Conservation (phyloP, 2,329 filamentous ascomycete genomes). For the Colletotrichum salicis region DNA sequence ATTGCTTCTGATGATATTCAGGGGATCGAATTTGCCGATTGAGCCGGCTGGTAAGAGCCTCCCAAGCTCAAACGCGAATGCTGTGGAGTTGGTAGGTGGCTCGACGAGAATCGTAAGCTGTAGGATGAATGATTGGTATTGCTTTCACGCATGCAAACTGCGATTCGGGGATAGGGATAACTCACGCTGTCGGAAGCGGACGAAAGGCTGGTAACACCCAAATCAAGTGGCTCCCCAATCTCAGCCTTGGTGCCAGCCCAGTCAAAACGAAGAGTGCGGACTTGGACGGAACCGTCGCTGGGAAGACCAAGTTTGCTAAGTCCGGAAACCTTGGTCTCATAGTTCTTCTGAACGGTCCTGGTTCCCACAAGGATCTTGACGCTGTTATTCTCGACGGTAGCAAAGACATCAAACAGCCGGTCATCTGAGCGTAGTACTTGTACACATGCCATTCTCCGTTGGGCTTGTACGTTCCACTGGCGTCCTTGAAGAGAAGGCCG, state of each 20-base stretch:
- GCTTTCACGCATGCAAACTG: too few species aligned
- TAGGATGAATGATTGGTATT: not conserved
- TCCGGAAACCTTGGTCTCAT: not conserved
- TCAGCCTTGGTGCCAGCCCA: not conserved
- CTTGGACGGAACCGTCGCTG: not conserved
- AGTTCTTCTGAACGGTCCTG: not conserved
- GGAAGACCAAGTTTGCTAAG: not conserved
- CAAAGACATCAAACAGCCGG: conserved; percentile 24
- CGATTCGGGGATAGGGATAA: too few species aligned
- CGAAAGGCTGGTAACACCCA: too few species aligned
- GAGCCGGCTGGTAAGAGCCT: too few species aligned
- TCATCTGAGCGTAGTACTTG: conserved; percentile 27
- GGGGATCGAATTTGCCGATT: too few species aligned
- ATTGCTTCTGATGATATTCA: too few species aligned
- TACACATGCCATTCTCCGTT: conserved; percentile 30
- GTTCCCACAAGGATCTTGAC: conserved; percentile 15
- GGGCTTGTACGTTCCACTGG: not conserved
- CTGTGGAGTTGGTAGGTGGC: not conserved
- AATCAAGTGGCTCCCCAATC: not conserved
- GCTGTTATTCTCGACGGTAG: not conserved
- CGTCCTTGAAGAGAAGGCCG: conserved; percentile 41
- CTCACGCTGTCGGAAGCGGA: too few species aligned
- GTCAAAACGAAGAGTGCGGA: not conserved
- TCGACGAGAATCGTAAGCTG: not conserved
- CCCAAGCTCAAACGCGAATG: not conserved